Percentiles rank a stretch among this genome's conserved stretches.
These are phyloP conservation scores for Mycena pura DNA, from an alignment of 768 basidiomycete genomes.

Conservation along the genomic window DNA sequence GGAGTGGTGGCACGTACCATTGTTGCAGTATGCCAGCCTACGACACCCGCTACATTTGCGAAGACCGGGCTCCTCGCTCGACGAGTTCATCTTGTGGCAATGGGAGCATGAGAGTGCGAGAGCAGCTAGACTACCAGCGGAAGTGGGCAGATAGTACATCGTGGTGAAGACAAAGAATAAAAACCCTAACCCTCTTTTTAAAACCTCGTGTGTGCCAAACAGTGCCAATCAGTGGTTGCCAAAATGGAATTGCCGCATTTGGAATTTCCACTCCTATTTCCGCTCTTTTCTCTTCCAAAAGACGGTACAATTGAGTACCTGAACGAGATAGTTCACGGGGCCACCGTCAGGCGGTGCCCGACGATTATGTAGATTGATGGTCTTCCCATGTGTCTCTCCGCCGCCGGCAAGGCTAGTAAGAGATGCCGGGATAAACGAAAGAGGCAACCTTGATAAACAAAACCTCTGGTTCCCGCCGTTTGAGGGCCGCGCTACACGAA, in stretches of 20 bases:
- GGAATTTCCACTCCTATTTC: not conserved
- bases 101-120: conserved; percentile 2
- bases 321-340: too few species aligned
- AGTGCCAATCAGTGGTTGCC: not conserved
- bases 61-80: not conserved
- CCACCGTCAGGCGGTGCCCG: too few species aligned
- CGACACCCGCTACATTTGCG: conserved; percentile 6
- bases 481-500: too few species aligned
- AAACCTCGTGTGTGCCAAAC: not conserved
- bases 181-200: too few species aligned
- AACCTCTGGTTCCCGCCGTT: too few species aligned
- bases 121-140: not conserved
- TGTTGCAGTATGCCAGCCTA: conserved; percentile 3
- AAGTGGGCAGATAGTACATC: conserved; percentile 3
- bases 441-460: too few species aligned
- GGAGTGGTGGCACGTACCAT: not conserved
- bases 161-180: not conserved
- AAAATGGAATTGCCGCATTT: not conserved
- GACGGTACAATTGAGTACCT: not conserved
- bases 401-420: too few species aligned
- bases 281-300: not conserved
- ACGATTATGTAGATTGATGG: too few species aligned
- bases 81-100: conserved; percentile 1
- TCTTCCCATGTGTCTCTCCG: too few species aligned
- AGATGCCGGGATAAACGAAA: too few species aligned